These are phyloP conservation scores for Rhododendron griersonianum DNA, from an alignment of 148 eudicot species.

Conservation along the genomic window DNA sequence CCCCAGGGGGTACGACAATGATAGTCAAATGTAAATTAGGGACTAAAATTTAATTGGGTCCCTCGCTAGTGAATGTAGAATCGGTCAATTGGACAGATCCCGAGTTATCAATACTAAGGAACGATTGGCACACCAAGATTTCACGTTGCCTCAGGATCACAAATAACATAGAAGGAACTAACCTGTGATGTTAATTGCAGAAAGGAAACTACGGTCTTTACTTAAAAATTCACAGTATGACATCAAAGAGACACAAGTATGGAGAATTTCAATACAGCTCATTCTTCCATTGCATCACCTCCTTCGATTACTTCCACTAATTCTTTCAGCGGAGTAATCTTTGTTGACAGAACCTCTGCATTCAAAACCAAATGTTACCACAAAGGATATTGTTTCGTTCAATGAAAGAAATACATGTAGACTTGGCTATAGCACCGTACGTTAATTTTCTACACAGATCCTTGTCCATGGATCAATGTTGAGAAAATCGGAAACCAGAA, in stretches of 20 bases:
- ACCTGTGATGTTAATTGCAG: neutral
- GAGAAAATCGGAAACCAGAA: neutral
- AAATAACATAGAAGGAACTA: neutral
- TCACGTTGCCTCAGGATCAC: neutral
- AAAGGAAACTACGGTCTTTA: neutral
- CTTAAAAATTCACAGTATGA: neutral
- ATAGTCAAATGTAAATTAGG: neutral
- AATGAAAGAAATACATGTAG: neutral
- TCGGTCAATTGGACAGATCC: neutral
- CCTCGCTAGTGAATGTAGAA: neutral
- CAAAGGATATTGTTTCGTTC: neutral
- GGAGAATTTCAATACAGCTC: slow-evolving; percentile 12
- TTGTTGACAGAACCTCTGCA: slow-evolving; percentile 74
- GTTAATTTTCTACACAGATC: too few species aligned
- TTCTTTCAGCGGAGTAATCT: slow-evolving; percentile 51
- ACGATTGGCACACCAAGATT: neutral
- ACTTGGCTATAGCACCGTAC: neutral
- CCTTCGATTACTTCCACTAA: slow-evolving; percentile 47
- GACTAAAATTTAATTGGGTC: neutral
- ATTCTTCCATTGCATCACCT: slow-evolving; percentile 91
- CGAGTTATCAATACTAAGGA: neutral
- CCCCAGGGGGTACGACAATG: neutral
- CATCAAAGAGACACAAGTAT: neutral
- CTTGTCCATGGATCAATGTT: neutral
- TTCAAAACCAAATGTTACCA: slow-evolving; percentile 10